Base-by-base conservation (phyloP, 2,329 filamentous ascomycete species). In the Metarhizium brunneum region DNA sequence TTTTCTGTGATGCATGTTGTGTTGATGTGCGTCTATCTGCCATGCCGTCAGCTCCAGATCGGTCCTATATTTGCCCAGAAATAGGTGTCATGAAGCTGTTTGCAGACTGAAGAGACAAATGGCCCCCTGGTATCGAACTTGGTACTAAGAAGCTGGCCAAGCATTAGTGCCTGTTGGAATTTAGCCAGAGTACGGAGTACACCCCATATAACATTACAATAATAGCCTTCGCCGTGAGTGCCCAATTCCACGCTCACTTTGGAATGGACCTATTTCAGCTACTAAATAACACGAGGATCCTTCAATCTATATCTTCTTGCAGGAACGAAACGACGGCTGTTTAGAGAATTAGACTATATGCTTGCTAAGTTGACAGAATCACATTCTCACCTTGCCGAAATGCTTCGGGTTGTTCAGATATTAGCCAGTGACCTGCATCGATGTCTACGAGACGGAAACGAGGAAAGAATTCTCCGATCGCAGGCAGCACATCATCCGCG, bases 351-450 rank as follows among this genome's bases (percentile, higher is more conserved):
- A 48, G 45, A 48, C 7, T 35, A 55, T 42, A 18, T 20, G 16
- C 36, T 40, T 16, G 6, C 3, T 29, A 43, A 45, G 4, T 20
- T 2, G 6, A 13, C 10, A 25, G 36, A 4, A 38, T 38, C 7
- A 10, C 25, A 30, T 25, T 32, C 51, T 48, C 18, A 90, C 88
- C 85, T 77, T 81, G 74, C 66, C 85, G 82, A 61, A 95, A 95
- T 10, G 78, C 84, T 65, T 90, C 84, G 0, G 90, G 90, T 63
- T 90, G 86, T 75, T 95, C 90, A n/a, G 88, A 90, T 59, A 92
- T 91, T 5, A 95, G 75, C 90, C 90, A 95, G 69, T 95, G 90
- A 0, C 90, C 90, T 8, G 85, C 81, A 42, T 94, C 85, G 36
- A 95, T 74, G 70, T 92, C 87, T 51, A 77, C 82, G 35, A 94